A percentile compares a stretch with the other conserved stretches of the same genome.
These are phyloP conservation scores for Cichorium intybus DNA, from an alignment of 140 eudicot species.

Conservation along the genomic window DNA sequence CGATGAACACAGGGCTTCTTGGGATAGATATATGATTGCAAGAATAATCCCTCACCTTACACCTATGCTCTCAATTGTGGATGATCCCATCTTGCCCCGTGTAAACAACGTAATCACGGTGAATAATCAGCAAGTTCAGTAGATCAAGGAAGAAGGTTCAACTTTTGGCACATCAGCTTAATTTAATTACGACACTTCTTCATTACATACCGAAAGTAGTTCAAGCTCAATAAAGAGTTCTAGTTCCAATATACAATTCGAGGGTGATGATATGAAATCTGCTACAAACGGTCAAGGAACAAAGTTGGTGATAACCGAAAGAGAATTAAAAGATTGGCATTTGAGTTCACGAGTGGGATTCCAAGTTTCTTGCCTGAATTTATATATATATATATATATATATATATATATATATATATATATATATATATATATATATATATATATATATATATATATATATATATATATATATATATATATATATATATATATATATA, in stretches of 20 bases:
- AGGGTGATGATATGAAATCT: slow-evolving; percentile 33
- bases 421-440: too few species aligned
- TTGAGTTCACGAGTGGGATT: too few species aligned
- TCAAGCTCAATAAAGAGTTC: slow-evolving; percentile 69
- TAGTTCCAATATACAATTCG: slow-evolving; percentile 41
- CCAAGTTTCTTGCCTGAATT: too few species aligned
- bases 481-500: too few species aligned
- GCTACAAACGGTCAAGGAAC: slow-evolving; percentile 31
- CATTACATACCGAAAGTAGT: slow-evolving; percentile 58
- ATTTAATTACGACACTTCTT: slow-evolving; percentile 58
- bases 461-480: too few species aligned
- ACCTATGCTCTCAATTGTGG: slow-evolving; percentile 73
- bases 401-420: too few species aligned
- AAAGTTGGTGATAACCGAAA: slow-evolving; percentile 77
- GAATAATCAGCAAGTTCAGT: slow-evolving; percentile 43
- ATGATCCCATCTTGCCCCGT: slow-evolving; percentile 49
- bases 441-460: too few species aligned
- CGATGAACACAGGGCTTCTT: slow-evolving; percentile 87
- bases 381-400: too few species aligned
- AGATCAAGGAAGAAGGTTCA: slow-evolving; percentile 49
- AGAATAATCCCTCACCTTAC: slow-evolving; percentile 70
- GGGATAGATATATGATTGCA: slow-evolving; percentile 92
- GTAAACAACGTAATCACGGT: slow-evolving; percentile 29
- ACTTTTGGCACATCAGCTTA: slow-evolving; percentile 58
- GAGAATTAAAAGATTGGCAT: slow-evolving; percentile 80